These are phyloP conservation scores for Clarireedia paspali DNA, from an alignment of 2,329 filamentous ascomycete genomes.

Conservation along the genomic window DNA sequence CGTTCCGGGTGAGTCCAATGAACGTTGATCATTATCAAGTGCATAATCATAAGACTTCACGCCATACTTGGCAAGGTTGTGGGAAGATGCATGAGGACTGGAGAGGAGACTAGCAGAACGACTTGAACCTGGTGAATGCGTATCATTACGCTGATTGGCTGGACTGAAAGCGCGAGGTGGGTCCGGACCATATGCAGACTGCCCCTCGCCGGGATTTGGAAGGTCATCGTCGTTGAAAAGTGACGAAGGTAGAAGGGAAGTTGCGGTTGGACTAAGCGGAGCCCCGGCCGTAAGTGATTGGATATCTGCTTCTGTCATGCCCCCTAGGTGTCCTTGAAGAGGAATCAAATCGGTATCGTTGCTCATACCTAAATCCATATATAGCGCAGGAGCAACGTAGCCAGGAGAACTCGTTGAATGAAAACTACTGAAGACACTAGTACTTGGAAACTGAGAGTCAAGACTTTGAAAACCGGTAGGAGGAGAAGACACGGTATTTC, in stretches of 20 bases:
- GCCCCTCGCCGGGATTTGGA: conserved; percentile 33
- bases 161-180: conserved; percentile 33
- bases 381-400: conserved; percentile 46
- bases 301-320: conserved; percentile 54
- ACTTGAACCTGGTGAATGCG: conserved; percentile 53
- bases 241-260: conserved; percentile 63
- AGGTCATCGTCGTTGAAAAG: conserved; percentile 53
- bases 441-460: conserved; percentile 30
- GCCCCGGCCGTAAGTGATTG: conserved; percentile 55
- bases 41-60: conserved; percentile 21
- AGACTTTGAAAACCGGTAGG: conserved; percentile 23
- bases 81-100: conserved; percentile 53
- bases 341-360: conserved; percentile 26
- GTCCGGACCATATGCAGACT: conserved; percentile 22
- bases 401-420: conserved; percentile 34
- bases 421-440: conserved; percentile 36
- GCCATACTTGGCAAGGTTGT: conserved; percentile 47
- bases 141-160: conserved; percentile 34
- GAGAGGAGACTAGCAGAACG: conserved; percentile 50
- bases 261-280: conserved; percentile 70
- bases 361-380: conserved; percentile 27
- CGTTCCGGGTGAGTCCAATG: conserved; percentile 22
- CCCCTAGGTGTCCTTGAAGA: conserved; percentile 29
- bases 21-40: conserved; percentile 22
- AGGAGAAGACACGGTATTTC: conserved; percentile 29